A percentile compares a stretch with the other conserved stretches of the same genome.
Conservation (phyloP, 2,329 filamentous ascomycete genomes). For the Alternaria solani region DNA sequence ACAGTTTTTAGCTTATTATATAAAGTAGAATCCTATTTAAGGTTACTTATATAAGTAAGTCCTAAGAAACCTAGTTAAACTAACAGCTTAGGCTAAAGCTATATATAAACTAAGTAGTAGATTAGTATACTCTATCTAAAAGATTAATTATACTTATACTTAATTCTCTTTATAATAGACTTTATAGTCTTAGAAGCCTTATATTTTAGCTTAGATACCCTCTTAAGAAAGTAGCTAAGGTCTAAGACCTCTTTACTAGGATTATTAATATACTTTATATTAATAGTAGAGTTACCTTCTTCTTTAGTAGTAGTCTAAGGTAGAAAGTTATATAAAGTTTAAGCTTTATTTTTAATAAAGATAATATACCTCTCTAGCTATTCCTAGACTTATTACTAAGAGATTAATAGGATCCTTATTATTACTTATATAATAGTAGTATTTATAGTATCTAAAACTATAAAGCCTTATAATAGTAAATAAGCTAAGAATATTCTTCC, state of each 20-base stretch:
- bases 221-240: too few relatives aligned
- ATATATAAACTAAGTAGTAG: not conserved
- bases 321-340: not conserved
- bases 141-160: not conserved
- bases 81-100: not conserved
- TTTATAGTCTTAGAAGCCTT: not conserved
- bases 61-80: too few relatives aligned
- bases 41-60: too few relatives aligned
- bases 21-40: too few relatives aligned
- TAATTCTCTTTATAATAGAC: not conserved
- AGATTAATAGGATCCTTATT: too few relatives aligned
- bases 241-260: not conserved
- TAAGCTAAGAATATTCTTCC: too few relatives aligned
- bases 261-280: not conserved
- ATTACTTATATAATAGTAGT: too few relatives aligned
- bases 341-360: conserved; percentile 1
- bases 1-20: too few relatives aligned
- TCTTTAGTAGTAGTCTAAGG: not conserved
- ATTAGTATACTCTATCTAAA: too few relatives aligned
- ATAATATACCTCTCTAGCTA: conserved; percentile 7
- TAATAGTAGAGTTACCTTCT: not conserved
- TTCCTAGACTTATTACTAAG: not conserved
- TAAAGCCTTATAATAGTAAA: too few relatives aligned
- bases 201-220: too few relatives aligned
- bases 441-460: too few relatives aligned